Percentiles rank a stretch among this genome's conserved stretches.
Evolutionary conservation across 1,284 basidiomycete species (phyloP).

Genomic region (Cystobasidium sp.): DNA sequence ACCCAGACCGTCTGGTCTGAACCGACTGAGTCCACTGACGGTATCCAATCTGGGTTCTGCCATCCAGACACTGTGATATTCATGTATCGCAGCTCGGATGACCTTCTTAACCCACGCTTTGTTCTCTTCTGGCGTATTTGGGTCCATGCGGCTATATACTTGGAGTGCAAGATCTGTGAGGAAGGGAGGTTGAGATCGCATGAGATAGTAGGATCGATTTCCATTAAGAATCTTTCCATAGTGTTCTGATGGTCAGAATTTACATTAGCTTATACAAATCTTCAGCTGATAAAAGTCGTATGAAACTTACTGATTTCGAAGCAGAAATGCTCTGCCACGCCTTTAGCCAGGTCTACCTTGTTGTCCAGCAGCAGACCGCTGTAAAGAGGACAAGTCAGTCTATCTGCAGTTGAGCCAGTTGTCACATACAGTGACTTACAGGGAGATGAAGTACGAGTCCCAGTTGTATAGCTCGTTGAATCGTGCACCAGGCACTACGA

Average conservation of each 20-base stretch:
- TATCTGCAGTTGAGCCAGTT: not conserved
- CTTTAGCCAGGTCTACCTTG: constrained; percentile 88
- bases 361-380: constrained; percentile 88
- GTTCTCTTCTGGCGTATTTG: constrained; percentile 78
- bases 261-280: not conserved
- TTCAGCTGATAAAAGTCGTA: too few species aligned
- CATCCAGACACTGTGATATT: constrained; percentile 98
- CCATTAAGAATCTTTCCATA: constrained; percentile 58
- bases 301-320: constrained; percentile 77
- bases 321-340: constrained; percentile 97
- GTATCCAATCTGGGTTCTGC: constrained; percentile 88
- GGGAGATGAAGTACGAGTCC: constrained; percentile 92
- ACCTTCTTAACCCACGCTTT: constrained; percentile 90
- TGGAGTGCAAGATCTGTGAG: constrained; percentile 97
- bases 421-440: constrained; percentile 56
- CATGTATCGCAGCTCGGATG: constrained; percentile 95
- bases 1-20: constrained; percentile 89
- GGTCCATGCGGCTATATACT: constrained; percentile 93
- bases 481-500: constrained; percentile 74
- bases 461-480: constrained; percentile 73
- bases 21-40: constrained; percentile 90
- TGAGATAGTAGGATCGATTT: constrained; percentile 70
- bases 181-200: constrained; percentile 96
- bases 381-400: not conserved
- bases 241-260: constrained; percentile 40